Conservation (phyloP, 2,329 filamentous ascomycete genomes). For the Pseudogymnoascus sp. region DNA sequence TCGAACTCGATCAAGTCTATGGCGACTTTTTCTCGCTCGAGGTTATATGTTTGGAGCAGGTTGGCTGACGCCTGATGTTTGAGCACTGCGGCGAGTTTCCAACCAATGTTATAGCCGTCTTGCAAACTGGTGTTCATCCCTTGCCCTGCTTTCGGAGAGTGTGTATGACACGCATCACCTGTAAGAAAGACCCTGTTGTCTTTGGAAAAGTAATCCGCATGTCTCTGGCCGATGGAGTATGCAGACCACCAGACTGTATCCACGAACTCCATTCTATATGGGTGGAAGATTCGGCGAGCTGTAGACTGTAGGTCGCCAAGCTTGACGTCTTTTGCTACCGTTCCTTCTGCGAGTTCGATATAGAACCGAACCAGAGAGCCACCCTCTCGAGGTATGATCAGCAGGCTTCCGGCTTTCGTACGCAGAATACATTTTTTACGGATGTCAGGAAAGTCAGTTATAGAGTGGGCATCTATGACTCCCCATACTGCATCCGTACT, state of each 20-base stretch:
- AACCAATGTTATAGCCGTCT: conserved; percentile 53
- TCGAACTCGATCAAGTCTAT: conserved; percentile 57
- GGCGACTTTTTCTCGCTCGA: conserved; percentile 49
- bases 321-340: conserved; percentile 47
- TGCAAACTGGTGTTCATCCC: conserved; percentile 51
- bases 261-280: conserved; percentile 19
- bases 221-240: conserved; percentile 50
- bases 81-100: conserved; percentile 46
- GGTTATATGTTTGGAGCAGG: conserved; percentile 43
- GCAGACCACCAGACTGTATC: conserved; percentile 46
- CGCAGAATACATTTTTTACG: conserved; percentile 49
- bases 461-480: conserved; percentile 51
- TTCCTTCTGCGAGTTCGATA: conserved; percentile 47
- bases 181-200: conserved; percentile 46
- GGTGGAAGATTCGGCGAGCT: conserved; percentile 22
- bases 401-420: conserved; percentile 45
- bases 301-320: conserved; percentile 26
- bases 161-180: conserved; percentile 51
- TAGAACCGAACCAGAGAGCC: conserved; percentile 53
- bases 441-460: conserved; percentile 55
- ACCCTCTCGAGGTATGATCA: conserved; percentile 55
- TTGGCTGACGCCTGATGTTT: conserved; percentile 33
- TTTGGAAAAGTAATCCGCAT: conserved; percentile 51
- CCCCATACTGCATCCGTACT: conserved; percentile 50
- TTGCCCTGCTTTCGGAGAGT: conserved; percentile 56